Evolutionary conservation across 257 asterid species (phyloP).

Genomic region (Oldenlandia corymbosa): DNA sequence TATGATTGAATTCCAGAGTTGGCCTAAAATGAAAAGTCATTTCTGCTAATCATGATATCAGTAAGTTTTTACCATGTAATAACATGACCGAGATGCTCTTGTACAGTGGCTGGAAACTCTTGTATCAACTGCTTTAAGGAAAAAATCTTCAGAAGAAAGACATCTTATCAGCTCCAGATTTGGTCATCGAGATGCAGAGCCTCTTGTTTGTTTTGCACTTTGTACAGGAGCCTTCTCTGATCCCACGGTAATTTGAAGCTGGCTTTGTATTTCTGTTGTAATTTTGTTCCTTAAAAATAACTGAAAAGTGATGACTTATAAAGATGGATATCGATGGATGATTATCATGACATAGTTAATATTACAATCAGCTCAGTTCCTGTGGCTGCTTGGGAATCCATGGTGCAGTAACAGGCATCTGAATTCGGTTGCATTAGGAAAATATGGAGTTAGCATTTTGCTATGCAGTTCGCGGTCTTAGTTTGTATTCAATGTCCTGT

Average conservation of each 20-base stretch:
- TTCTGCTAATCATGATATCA: not conserved
- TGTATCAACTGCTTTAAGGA: constrained; percentile 50
- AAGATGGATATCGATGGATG: not conserved
- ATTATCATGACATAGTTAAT: not conserved
- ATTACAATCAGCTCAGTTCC: not conserved
- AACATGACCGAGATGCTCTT: not conserved
- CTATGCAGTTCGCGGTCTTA: not conserved
- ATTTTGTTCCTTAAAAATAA: not conserved
- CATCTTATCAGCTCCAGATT: constrained; percentile 39
- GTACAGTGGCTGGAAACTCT: constrained; percentile 55
- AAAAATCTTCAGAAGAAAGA: constrained; percentile 48
- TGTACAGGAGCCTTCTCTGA: constrained; percentile 57
- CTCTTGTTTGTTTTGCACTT: constrained; percentile 52
- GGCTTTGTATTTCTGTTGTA: not conserved
- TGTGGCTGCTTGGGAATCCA: not conserved
- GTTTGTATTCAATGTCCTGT: not conserved
- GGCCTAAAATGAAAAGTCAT: not conserved
- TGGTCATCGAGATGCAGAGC: constrained; percentile 36
- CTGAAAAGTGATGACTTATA: not conserved
- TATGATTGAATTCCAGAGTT: not conserved
- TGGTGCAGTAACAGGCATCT: not conserved
- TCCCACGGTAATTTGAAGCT: constrained; percentile 45
- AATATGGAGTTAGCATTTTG: not conserved
- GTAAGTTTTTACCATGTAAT: not conserved
- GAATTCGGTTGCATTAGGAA: not conserved